Evolutionary conservation across 805 yeast species (phyloP), one percentile per base, ranked within the genome.

Genomic region (Saturnispora hagleri): DNA sequence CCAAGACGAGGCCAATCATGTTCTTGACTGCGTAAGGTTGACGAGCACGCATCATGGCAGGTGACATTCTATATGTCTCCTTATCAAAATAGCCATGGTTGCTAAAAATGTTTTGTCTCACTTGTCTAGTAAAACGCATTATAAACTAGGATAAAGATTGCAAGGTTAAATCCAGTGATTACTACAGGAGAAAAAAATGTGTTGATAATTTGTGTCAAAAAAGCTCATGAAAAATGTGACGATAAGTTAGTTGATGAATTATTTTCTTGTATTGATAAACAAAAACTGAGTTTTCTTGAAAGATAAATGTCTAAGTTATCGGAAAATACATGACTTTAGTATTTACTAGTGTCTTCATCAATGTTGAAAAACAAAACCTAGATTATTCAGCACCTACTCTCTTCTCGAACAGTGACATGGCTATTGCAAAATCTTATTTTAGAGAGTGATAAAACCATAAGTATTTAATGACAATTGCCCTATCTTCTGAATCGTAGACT

Each of bases 1-100:
- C 71, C 0, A 77, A 68, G 17, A 73, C 72, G 48, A 90, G 79
- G 0, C 82, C 78, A 18, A 79, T 71, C 63, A 84, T 77, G 66
- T 90, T 91, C 61, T 75, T 80, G 77, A 82, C 79, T 70, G 89
- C 87, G 63, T 79, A 91, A 42, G 96, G 97, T 54, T 77, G 75
- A 67, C 98, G 79, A 46, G 96, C 97, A 57, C 98, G 76, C 58
- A 88, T 74, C 75, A 91, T 81, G 5, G 97, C 96, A 15, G 96
- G 96, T 1, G 97, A 87, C 91, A 89, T 89, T 63, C 74, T 74
- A 60, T 71, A 74, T 13, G 81, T 76, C 54, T 63, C 66, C 35
- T 73, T 75, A 65, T 75, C 74, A 56, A 65, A 66, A 53, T 69
- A 69, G 27, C 70, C 64, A 5, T 50, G 46, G 48, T 55, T 55